Percentiles rank a stretch among this genome's conserved stretches.
phyloP scores from a whole-genome alignment of 2,329 filamentous ascomycete genomes.

The Metarhizium album region DNA sequence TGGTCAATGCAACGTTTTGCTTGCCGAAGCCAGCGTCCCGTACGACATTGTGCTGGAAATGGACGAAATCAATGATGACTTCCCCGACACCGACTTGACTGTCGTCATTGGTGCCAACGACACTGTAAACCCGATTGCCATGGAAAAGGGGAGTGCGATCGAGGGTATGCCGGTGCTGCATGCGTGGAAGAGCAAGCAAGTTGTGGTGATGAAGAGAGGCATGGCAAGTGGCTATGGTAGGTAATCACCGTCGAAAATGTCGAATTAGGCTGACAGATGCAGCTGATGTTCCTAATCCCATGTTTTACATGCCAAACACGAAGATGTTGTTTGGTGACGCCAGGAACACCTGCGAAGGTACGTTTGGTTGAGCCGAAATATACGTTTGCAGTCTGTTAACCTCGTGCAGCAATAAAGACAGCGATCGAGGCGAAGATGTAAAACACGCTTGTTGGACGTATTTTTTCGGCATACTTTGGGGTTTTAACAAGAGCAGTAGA shows the following conservation, averaged over 20 bases:
- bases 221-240: constrained; percentile 79
- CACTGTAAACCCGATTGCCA: constrained; percentile 80
- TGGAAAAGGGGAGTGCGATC: constrained; percentile 74
- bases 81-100: constrained; percentile 72
- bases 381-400: neutral
- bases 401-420: constrained; percentile 9
- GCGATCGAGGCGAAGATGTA: constrained; percentile 12
- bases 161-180: constrained; percentile 89
- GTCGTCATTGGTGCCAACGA: constrained; percentile 89
- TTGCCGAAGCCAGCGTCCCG: constrained; percentile 78
- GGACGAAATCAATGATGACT: constrained; percentile 95
- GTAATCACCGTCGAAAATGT: constrained; percentile 15
- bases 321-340: constrained; percentile 92
- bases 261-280: constrained; percentile 9
- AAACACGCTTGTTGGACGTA: neutral
- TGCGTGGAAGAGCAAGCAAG: constrained; percentile 89
- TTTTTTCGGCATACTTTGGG: neutral
- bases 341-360: constrained; percentile 70
- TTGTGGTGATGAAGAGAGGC: constrained; percentile 86
- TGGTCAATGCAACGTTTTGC: constrained; percentile 82
- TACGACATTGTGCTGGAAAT: constrained; percentile 92
- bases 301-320: constrained; percentile 85
- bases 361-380: constrained; percentile 15
- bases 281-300: constrained; percentile 85
- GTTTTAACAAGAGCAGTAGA: neutral